A percentile compares a stretch with the other conserved stretches of the same genome.
phyloP scores from a whole-genome alignment of 2,329 filamentous ascomycete genomes.

The Hypoxylon sp. region DNA sequence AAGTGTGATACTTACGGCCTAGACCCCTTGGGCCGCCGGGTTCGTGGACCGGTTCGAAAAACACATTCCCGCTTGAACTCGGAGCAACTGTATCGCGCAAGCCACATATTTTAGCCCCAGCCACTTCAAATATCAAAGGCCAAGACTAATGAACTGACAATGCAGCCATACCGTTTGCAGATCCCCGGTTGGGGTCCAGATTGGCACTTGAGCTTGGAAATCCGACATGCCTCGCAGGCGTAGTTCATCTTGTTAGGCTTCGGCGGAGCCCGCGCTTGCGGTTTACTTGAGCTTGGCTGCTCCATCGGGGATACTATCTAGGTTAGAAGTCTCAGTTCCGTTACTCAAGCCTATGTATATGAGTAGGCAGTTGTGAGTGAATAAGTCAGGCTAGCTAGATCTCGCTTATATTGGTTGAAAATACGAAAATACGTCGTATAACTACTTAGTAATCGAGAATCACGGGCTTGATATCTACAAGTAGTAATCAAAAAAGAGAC shows the following conservation, averaged over 20 bases:
- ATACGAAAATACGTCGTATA: neutral
- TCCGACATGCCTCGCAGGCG: slow-evolving; percentile 67
- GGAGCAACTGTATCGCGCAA: slow-evolving; percentile 58
- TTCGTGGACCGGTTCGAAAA: slow-evolving; percentile 63
- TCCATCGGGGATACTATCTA: slow-evolving; percentile 30
- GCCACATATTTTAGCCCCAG: slow-evolving; percentile 12
- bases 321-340: neutral
- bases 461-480: neutral
- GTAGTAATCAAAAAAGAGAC: neutral
- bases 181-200: slow-evolving; percentile 61
- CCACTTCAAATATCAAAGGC: neutral
- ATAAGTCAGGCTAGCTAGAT: neutral
- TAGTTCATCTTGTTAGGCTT: slow-evolving; percentile 55
- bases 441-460: slow-evolving; percentile 2
- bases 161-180: slow-evolving; percentile 62
- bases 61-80: slow-evolving; percentile 67
- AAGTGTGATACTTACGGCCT: slow-evolving; percentile 55
- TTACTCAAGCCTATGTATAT: neutral
- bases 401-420: neutral
- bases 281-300: slow-evolving; percentile 28
- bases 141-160: neutral
- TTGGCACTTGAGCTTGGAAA: slow-evolving; percentile 66
- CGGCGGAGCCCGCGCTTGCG: slow-evolving; percentile 39
- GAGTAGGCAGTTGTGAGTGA: too few relatives aligned
- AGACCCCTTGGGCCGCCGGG: slow-evolving; percentile 60